A percentile compares a stretch with the other conserved stretches of the same genome.
phyloP scores from a whole-genome alignment of 1,284 basidiomycete species.

The Bjerkandera adusta region DNA sequence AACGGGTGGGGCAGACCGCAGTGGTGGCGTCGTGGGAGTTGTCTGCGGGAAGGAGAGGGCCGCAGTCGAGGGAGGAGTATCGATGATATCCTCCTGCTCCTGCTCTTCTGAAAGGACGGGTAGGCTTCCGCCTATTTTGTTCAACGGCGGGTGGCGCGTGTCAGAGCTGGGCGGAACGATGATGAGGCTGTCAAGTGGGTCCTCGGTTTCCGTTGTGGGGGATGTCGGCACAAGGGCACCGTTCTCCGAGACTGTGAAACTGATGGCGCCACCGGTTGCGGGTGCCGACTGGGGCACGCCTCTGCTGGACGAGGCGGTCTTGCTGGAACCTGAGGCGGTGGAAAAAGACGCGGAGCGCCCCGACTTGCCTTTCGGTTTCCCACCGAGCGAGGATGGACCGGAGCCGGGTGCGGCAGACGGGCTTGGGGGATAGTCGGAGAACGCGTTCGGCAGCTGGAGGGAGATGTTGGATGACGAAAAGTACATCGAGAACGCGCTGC shows the following conservation, averaged over 20 bases:
- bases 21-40: background rate
- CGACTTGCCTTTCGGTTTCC: conserved; percentile 1
- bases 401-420: conserved; percentile 10
- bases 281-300: conserved; percentile 20
- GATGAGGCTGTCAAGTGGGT: conserved; percentile 11
- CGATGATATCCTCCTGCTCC: conserved; percentile 12
- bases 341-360: background rate
- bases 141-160: background rate
- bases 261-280: conserved; percentile 19
- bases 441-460: conserved; percentile 34
- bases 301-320: conserved; percentile 5
- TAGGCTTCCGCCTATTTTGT: conserved; percentile 5
- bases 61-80: no score
- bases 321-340: background rate
- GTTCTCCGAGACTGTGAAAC: conserved; percentile 43
- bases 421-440: conserved; percentile 32
- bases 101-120: conserved; percentile 17
- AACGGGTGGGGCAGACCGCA: background rate
- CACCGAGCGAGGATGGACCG: background rate
- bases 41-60: background rate
- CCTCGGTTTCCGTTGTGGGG: conserved; percentile 5
- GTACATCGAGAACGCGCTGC: conserved; percentile 52
- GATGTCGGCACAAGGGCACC: conserved; percentile 36
- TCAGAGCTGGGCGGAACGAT: background rate
- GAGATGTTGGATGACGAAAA: conserved; percentile 46